Conservation (phyloP, 2,329 filamentous ascomycete genomes). For the Camptophora hylomeconis region DNA sequence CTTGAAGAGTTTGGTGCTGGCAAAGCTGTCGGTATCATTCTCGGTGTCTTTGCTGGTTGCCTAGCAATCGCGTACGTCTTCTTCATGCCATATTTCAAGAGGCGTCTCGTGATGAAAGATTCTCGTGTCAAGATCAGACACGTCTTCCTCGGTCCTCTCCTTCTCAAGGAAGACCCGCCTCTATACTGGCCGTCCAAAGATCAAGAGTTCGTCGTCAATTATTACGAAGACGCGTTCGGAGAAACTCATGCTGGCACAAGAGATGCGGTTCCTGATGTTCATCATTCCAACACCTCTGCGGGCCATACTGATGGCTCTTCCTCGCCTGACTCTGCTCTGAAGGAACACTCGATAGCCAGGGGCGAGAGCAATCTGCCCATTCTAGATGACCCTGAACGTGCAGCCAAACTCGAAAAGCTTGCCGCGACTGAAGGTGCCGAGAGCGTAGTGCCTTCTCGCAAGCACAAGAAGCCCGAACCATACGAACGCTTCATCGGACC, state of each 20-base stretch:
- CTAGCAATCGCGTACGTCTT: constrained; percentile 22
- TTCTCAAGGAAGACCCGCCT: constrained; percentile 25
- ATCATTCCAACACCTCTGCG: too few relatives aligned
- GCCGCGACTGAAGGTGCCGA: background rate
- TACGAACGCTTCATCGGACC: constrained; percentile 8
- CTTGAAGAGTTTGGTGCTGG: constrained; percentile 21
- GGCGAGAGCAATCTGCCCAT: constrained; percentile 2
- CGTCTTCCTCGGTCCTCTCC: constrained; percentile 26
- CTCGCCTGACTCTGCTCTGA: too few relatives aligned
- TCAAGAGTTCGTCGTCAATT: constrained; percentile 18
- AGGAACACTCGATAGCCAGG: background rate
- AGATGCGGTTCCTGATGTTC: background rate
- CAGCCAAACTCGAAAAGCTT: constrained; percentile 5
- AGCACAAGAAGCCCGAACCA: constrained; percentile 4
- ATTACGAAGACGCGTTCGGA: constrained; percentile 11
- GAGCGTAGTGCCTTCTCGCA: constrained; percentile 1
- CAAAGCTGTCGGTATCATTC: constrained; percentile 19
- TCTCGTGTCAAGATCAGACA: constrained; percentile 22
- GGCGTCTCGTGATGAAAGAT: constrained; percentile 23
- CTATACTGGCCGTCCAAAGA: constrained; percentile 29
- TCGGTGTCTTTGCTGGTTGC: constrained; percentile 23
- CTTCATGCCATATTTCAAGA: constrained; percentile 26
- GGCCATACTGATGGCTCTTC: background rate
- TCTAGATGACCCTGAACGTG: background rate
- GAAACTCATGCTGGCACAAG: constrained; percentile 5